Evolutionary conservation across 257 asterid genomes (phyloP).

Genomic region (Solanum tarapatanum): DNA sequence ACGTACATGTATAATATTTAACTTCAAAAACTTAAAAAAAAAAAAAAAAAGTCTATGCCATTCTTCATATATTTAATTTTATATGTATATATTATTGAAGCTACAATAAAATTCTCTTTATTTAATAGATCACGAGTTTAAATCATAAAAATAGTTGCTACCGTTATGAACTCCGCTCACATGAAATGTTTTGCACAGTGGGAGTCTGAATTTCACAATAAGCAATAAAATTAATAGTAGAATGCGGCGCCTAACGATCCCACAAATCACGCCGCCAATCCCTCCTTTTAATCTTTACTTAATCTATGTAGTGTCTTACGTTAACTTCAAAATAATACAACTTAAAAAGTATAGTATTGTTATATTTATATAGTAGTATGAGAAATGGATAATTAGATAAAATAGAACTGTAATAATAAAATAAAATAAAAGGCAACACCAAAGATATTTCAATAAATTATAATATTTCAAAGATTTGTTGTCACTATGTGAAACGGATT

Average conservation of each 20-base stretch:
- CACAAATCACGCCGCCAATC: constrained; percentile 53
- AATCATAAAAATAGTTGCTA: too few relatives aligned
- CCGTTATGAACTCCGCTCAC: too few relatives aligned
- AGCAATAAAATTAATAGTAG: neutral
- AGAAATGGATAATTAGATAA: neutral
- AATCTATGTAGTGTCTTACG: neutral
- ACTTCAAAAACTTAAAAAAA: neutral
- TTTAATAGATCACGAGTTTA: neutral
- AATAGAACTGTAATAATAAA: neutral
- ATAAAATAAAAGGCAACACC: neutral
- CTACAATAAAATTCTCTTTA: neutral
- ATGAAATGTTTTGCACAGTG: too few relatives aligned
- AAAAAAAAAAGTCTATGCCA: neutral
- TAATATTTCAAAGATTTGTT: neutral
- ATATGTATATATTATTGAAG: neutral
- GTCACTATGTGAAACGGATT: neutral
- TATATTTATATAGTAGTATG: neutral
- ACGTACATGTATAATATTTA: neutral
- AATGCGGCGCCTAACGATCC: constrained; percentile 38
- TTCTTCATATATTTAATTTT: neutral
- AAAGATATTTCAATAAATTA: neutral
- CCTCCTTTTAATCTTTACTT: constrained; percentile 13
- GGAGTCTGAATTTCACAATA: neutral
- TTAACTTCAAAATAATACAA: neutral
- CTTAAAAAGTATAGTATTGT: too few relatives aligned